phyloP scores from a whole-genome alignment of 495 filamentous ascomycete species.

The Xylaria bambusicola region DNA sequence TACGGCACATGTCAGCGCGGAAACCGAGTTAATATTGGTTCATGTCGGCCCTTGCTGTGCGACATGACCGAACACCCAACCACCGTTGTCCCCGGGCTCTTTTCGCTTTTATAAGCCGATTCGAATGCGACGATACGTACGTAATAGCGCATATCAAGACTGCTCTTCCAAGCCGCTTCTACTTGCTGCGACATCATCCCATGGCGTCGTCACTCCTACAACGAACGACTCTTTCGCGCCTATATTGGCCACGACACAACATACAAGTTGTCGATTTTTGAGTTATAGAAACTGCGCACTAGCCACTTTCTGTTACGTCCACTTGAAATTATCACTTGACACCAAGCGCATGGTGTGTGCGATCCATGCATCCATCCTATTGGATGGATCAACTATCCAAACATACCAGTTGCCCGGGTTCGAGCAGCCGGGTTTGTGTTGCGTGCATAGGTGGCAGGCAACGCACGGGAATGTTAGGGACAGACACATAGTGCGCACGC shows the following conservation, averaged over 20 bases:
- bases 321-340: slow-evolving; percentile 1
- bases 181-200: background rate
- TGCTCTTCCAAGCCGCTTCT: background rate
- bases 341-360: slow-evolving; percentile 6
- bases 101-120: slow-evolving; percentile 1
- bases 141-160: background rate
- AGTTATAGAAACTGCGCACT: background rate
- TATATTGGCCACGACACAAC: background rate
- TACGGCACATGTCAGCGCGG: slow-evolving; percentile 1
- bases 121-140: slow-evolving; percentile 1
- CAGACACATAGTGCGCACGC: background rate
- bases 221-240: background rate
- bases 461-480: background rate
- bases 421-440: background rate
- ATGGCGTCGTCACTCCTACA: background rate
- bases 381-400: background rate
- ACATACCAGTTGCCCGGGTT: slow-evolving; percentile 10
- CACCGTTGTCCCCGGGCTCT: background rate
- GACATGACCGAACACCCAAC: slow-evolving; percentile 10
- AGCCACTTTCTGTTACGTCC: background rate
- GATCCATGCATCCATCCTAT: background rate
- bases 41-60: slow-evolving; percentile 12
- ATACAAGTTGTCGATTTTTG: no score
- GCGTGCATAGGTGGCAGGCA: slow-evolving; percentile 5
- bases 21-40: slow-evolving; percentile 4